Base-by-base conservation (phyloP, 2,329 filamentous ascomycete species). In the Stagonosporopsis tanaceti region DNA sequence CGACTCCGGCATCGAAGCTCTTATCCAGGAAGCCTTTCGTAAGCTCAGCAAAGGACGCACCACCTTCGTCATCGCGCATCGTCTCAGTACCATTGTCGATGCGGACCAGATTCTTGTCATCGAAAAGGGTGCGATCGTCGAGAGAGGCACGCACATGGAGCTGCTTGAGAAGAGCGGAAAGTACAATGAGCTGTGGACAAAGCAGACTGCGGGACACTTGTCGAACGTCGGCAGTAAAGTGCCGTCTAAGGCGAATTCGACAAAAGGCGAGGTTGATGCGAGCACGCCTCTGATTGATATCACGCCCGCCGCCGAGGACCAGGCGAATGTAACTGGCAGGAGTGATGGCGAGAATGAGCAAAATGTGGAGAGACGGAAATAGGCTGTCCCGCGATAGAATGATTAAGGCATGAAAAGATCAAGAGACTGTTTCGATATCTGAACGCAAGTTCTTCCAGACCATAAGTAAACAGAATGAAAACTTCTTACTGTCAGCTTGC, bases 171-270 rank as follows among this genome's bases (percentile, higher is more conserved):
- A 85, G 45, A 87, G 86, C 28, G 92, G 91, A 12, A 87, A 88
- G 59, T 97, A 97, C 71, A 85, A 87, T 11, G 88, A 88, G 59
- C 93, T 97, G 87, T 97, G 93, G 93, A 87, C 89, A 62, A 94
- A 93, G 77, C 93, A 97, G 76, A 93, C 73, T 3, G 70, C 70
- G 0, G 71, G 71, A 1, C 64, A 69, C 37, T 24, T 64, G 27
- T 68, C 68, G 6, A 56, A 53, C 3, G 57, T 52, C 20, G 55
- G 47, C n/a, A 66, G 61, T 2, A 68, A 65, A 34, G 56, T 56
- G 27, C 57, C 59, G 0, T 66, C 64, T 1, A 64, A 65, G 24
- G 62, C 62, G 27, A 57, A 60, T 4, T 63, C 64, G 1, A 61
- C 59, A 11, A 48, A 66, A 8, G 63, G 61, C 12, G 60, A 59